A percentile compares a stretch with the other conserved stretches of the same genome.
phyloP scores from a whole-genome alignment of 208 protist species.

The Leishmania mexicana region DNA sequence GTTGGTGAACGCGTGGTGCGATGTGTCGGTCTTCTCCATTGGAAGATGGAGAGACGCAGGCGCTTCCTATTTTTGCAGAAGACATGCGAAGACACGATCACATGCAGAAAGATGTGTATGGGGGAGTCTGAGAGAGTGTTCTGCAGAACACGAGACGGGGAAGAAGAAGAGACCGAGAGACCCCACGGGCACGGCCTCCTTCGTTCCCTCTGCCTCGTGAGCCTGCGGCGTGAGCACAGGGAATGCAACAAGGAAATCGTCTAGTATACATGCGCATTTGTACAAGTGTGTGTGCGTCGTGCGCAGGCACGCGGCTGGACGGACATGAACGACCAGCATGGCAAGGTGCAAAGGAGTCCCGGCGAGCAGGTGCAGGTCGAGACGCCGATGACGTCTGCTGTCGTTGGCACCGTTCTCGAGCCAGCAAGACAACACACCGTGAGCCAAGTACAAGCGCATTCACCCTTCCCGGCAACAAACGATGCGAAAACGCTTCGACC shows the following conservation, averaged over 20 bases:
- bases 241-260: background rate
- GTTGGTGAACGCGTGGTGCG: background rate
- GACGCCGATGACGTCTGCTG: background rate
- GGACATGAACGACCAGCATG: background rate
- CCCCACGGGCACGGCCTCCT: background rate
- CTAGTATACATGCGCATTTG: slow-evolving; percentile 1
- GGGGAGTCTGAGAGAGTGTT: background rate
- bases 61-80: background rate
- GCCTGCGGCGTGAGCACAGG: background rate
- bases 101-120: background rate
- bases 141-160: background rate
- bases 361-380: background rate
- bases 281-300: background rate
- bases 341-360: background rate
- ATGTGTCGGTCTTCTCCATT: background rate
- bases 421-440: background rate
- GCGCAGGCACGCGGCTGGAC: background rate
- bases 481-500: too few species aligned
- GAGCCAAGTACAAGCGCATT: background rate
- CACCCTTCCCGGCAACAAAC: background rate
- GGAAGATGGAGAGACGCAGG: background rate
- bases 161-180: background rate
- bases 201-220: background rate
- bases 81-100: background rate
- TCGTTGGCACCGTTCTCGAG: background rate